Base-by-base conservation (phyloP, 768 basidiomycete genomes). In the Auricularia auricula-judae region DNA sequence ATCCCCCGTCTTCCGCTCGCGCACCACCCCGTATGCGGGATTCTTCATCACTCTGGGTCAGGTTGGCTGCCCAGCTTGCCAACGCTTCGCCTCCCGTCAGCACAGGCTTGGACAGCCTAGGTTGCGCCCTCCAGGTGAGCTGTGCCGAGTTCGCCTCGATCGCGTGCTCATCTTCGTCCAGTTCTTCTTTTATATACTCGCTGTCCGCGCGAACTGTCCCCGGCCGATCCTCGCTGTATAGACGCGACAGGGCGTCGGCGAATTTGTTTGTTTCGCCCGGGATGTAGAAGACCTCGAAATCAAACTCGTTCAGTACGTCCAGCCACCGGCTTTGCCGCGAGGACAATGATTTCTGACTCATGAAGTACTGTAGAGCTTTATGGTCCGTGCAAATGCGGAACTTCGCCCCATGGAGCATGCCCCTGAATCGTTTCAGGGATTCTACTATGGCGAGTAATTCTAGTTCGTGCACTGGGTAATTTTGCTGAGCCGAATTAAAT, bases 381-480 rank as follows among this genome's bases (percentile, higher is more conserved):
- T 65, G 65, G 43, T 65, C 61, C 33, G 65, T 36, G 34, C 16
- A 62, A n/a, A 65, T 53, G 21, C 44, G 61, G 61, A 65, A 65
- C 10, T 7, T 29, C 0, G 62, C 66, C 0, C 77, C 79, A 36
- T 72, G 73, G 1, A 79, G 54, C 2, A 76, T 66, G 42, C 75
- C 14, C 65, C 68, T 18, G 73, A 72, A 64, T 67, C 74, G 74
- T 47, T 75, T 76, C 62, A 81, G 65, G 0, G 77, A 71, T 61
- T 61, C 59, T 61, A 65, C 65, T 0, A 75, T 74, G 0, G 74
- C 75, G 0, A 79, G 63, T 67, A 79, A 68, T 56, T 80, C 79
- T 3, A 74, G 68, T 65, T 79, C 77, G 62, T 76, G 76, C 0
- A 77, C 75, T n/a, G 76, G 73, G 59, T 80, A 79, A 44, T 78